Percentiles rank a stretch among this genome's conserved stretches.
Evolutionary conservation across 371 early-diverging fungal genomes (phyloP).

Genomic region (Mucor plumbeus): DNA sequence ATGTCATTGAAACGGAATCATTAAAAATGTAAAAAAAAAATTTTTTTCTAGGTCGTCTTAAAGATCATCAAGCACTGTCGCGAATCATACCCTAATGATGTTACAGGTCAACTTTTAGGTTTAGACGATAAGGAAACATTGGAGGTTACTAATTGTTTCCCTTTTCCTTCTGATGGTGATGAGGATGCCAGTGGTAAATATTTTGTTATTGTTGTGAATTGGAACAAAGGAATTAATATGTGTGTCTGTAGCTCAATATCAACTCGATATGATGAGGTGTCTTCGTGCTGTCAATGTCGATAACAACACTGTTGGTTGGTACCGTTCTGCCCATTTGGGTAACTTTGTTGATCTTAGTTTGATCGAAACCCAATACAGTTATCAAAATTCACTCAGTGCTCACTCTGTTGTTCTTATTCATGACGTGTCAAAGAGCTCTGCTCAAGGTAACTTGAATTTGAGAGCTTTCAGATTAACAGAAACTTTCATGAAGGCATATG

Average conservation of each 20-base stretch:
- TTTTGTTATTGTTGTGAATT: background rate
- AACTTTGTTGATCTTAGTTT: conserved; percentile 89
- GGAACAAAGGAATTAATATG: background rate
- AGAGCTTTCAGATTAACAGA: conserved; percentile 90
- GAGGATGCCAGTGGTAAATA: conserved; percentile 54
- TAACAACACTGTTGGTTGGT: conserved; percentile 97
- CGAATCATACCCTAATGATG: conserved; percentile 78
- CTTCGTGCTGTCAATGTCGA: conserved; percentile 94
- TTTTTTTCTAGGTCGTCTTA: conserved; percentile 70
- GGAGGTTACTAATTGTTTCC: conserved; percentile 91
- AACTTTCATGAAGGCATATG: conserved; percentile 84
- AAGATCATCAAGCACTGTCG: conserved; percentile 97
- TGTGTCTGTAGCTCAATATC: conserved; percentile 75
- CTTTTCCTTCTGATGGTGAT: conserved; percentile 72
- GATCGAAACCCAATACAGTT: conserved; percentile 90
- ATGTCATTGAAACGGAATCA: background rate
- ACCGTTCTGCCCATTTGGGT: conserved; percentile 88
- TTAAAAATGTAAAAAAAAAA: conserved; percentile 1
- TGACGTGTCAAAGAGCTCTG: conserved; percentile 82
- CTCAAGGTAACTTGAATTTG: conserved; percentile 85
- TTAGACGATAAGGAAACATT: conserved; percentile 84
- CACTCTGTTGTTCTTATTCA: conserved; percentile 92
- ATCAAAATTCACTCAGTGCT: conserved; percentile 84
- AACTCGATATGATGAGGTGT: conserved; percentile 91
- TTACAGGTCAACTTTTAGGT: conserved; percentile 91